Base-by-base conservation (phyloP, 495 filamentous ascomycete species). In the Xylaria telfairii region DNA sequence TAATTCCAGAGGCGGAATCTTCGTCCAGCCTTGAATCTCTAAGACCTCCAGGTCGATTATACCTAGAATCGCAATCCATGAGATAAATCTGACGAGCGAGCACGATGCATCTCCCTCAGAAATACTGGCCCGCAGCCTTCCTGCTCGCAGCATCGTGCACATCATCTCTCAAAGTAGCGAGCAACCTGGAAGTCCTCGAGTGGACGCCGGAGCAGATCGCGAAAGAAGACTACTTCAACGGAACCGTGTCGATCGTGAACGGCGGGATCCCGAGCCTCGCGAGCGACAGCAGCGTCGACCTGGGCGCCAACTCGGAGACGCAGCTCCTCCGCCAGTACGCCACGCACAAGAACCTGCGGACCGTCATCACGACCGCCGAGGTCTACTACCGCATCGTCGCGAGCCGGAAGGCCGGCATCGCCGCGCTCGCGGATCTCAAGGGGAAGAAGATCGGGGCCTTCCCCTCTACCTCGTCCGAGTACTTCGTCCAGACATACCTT, bases 261-360 rank as follows among this genome's bases (percentile, higher is more conserved):
- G 73, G 79, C 0, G 76, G 75, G 24, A 72, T 84, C 13, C 71
- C 76, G 26, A 81, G 78, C 67, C 70, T 82, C 30, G 68, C 70
- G 30, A 78, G 65, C 64, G 72, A 74, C 32, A 70, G 75, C 6
- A 59, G 67, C 19, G 67, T 81, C 2, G 68, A 73, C 19, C 77
- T 79, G 21, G 74, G 77, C 49, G 76, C 78, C 60, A 86, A 86
- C 70, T 81, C 83, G 65, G 83, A 86, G 71, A 86, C 83, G 7
- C 59, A 86, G 67, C 80, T 74, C 7, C 80, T 86, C 10, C 72
- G 73, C 5, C 76, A 82, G 26, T 84, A 79, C 68, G 80, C 73
- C 46, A 60, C 59, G 6, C 78, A 83, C 73, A 75, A 74, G 46
- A 81, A 83, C 72, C 68, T 83, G 62, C 80, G 83, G 34, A 73